Evolutionary conservation across 306 rosid genomes (phyloP).

Genomic region (Neltuma alba): DNA sequence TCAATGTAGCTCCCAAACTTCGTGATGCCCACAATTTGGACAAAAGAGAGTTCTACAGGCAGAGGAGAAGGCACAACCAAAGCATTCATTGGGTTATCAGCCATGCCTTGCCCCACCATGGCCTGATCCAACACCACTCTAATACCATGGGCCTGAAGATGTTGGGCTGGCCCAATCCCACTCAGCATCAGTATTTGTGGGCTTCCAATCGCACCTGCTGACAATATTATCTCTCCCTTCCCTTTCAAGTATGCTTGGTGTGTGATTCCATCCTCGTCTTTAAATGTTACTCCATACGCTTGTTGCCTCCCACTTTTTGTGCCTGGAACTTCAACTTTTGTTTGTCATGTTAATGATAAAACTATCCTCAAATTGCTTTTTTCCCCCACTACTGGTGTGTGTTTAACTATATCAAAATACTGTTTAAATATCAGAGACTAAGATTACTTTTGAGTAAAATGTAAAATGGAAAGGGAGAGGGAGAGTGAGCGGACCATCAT

Average conservation of each 20-base stretch:
- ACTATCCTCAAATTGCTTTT: neutral
- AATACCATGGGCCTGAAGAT: slow-evolving; percentile 61
- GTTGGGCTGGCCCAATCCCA: slow-evolving; percentile 69
- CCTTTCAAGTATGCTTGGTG: slow-evolving; percentile 52
- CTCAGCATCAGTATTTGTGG: slow-evolving; percentile 80
- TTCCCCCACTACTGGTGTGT: neutral
- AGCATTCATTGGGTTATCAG: slow-evolving; percentile 42
- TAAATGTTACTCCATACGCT: slow-evolving; percentile 70
- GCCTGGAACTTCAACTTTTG: neutral
- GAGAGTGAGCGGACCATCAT: neutral
- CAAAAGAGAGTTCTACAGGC: slow-evolving; percentile 74
- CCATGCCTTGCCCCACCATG: slow-evolving; percentile 49
- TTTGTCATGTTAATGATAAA: neutral
- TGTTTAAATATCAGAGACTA: neutral
- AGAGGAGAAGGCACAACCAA: slow-evolving; percentile 67
- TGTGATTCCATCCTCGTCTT: slow-evolving; percentile 50
- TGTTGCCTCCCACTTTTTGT: slow-evolving; percentile 53
- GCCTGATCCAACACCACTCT: slow-evolving; percentile 58
- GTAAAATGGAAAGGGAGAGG: neutral
- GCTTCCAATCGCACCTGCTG: slow-evolving; percentile 84
- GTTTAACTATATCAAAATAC: too few relatives aligned
- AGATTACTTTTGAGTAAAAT: neutral
- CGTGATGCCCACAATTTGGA: slow-evolving; percentile 68
- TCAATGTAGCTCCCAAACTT: neutral
- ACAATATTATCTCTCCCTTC: slow-evolving; percentile 43